A percentile compares a stretch with the other conserved stretches of the same genome.
phyloP scores from a whole-genome alignment of 371 early-diverging fungal genomes.

The Coemansia sp. region DNA sequence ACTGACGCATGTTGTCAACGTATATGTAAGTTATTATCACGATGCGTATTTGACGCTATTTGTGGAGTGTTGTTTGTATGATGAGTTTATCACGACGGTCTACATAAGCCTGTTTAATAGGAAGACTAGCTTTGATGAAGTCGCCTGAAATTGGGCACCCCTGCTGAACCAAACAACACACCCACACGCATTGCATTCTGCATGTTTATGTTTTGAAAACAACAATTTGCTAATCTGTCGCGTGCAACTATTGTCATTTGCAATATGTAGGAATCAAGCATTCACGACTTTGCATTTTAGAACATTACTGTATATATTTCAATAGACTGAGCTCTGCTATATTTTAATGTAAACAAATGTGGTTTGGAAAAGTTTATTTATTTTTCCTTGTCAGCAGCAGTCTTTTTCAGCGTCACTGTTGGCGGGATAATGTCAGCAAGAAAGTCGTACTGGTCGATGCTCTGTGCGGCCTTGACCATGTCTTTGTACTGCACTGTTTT shows the following conservation, averaged over 20 bases:
- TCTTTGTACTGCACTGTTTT: slow-evolving; percentile 76
- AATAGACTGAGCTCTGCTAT: not conserved
- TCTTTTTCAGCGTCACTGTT: slow-evolving; percentile 21
- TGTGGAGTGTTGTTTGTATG: slow-evolving; percentile 21
- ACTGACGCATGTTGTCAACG: too few relatives aligned
- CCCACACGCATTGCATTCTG: not conserved
- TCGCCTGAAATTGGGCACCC: slow-evolving; percentile 45
- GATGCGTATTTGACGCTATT: not conserved
- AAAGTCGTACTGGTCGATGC: slow-evolving; percentile 50
- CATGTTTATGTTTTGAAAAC: not conserved
- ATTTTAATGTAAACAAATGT: not conserved
- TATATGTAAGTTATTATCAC: not conserved
- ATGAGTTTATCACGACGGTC: slow-evolving; percentile 54
- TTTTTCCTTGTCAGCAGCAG: not conserved
- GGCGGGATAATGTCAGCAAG: slow-evolving; percentile 47
- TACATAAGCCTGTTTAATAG: slow-evolving; percentile 42
- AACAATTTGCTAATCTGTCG: not conserved
- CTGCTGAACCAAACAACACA: slow-evolving; percentile 21
- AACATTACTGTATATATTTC: not conserved
- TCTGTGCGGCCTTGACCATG: slow-evolving; percentile 60
- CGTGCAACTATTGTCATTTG: not conserved
- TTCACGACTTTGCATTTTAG: not conserved
- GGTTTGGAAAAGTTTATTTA: not conserved
- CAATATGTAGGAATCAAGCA: not conserved
- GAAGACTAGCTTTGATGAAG: slow-evolving; percentile 44